Conservation (phyloP, 2,329 filamentous ascomycete genomes). For the Paecilomyces variotii region DNA sequence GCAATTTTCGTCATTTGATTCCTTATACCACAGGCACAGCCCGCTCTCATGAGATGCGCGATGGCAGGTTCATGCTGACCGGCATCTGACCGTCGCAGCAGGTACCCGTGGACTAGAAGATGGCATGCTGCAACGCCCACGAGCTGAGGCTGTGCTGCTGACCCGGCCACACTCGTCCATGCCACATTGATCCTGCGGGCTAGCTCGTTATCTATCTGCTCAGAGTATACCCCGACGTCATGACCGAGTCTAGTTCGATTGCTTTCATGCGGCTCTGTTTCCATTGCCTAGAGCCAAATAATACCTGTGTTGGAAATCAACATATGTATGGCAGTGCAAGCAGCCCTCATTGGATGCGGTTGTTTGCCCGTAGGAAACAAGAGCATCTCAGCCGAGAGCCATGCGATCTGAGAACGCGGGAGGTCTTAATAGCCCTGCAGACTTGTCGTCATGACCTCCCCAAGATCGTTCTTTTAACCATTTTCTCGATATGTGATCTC, state of each 20-base stretch:
- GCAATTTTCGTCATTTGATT: neutral
- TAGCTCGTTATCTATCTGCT: neutral
- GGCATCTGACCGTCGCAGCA: neutral
- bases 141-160: neutral
- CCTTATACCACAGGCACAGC: neutral
- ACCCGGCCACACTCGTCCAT: neutral
- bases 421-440: neutral
- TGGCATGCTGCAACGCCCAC: neutral
- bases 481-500: neutral
- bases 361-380: neutral
- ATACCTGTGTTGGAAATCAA: neutral
- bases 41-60: neutral
- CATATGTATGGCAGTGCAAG: neutral
- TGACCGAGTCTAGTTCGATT: neutral
- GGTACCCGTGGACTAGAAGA: neutral
- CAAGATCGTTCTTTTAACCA: neutral
- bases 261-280: neutral
- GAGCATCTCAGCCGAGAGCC: neutral
- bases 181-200: neutral
- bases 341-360: neutral
- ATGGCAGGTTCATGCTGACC: neutral
- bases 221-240: neutral
- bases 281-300: neutral
- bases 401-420: neutral
- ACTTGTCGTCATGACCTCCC: neutral